These are phyloP conservation scores for Rugonectria rugulosa DNA, from an alignment of 2,329 filamentous ascomycete genomes.

Conservation along the genomic window DNA sequence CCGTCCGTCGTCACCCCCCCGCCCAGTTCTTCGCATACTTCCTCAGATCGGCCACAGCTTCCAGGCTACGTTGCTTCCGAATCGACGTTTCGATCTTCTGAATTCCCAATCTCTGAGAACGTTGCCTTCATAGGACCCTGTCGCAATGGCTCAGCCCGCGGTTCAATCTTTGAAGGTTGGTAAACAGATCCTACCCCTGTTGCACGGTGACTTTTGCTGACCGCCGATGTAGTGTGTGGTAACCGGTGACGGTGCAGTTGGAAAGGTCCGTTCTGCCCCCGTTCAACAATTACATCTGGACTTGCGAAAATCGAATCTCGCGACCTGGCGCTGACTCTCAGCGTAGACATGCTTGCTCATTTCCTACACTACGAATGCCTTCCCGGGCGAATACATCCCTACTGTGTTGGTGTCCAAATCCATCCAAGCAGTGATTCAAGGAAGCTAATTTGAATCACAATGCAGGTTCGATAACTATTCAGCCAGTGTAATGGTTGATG, in stretches of 20 bases:
- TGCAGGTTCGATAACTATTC: conserved; percentile 97
- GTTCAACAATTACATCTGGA: conserved; percentile 1
- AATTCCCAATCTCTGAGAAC: conserved; percentile 5
- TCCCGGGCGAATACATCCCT: conserved; percentile 99
- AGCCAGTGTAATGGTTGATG: conserved; percentile 98
- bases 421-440: not conserved
- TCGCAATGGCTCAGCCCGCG: conserved; percentile 76
- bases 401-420: conserved; percentile 78
- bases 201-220: conserved; percentile 38
- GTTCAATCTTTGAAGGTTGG: conserved; percentile 92
- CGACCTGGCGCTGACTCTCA: conserved; percentile 39
- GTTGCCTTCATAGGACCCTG: conserved; percentile 23
- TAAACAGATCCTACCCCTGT: conserved; percentile 21
- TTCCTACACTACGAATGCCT: conserved; percentile 99
- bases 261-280: conserved; percentile 71
- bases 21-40: conserved; percentile 8
- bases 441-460: conserved; percentile 21
- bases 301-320: conserved; percentile 1
- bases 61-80: conserved; percentile 10
- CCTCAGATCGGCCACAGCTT: conserved; percentile 8
- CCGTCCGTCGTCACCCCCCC: conserved; percentile 1
- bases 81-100: conserved; percentile 2
- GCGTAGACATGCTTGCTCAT: conserved; percentile 95
- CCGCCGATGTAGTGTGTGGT: conserved; percentile 81
- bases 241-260: conserved; percentile 98